Base-by-base conservation (phyloP, 2,329 filamentous ascomycete species). In the Fonsecaea nubica region DNA sequence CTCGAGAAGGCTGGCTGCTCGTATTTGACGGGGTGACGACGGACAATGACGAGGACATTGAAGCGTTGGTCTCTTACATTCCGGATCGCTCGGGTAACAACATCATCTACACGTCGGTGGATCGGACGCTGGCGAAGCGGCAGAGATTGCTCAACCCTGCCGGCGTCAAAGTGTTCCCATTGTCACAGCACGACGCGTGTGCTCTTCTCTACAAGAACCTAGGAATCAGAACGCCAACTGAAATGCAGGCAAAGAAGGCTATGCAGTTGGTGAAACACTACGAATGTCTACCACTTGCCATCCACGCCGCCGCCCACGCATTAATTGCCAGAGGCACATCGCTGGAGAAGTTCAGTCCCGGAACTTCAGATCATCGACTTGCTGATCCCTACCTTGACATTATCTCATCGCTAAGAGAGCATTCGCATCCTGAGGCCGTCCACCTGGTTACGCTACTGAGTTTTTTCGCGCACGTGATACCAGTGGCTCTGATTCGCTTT, bases 91-190 rank as follows among this genome's bases (percentile, higher is more conserved):
- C 80, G 66, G 83, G 86, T 63, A 89, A 87, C 13, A 87, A 86
- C 71, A 83, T 91, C 56, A 89, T 92, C 32, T 90, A 89, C 72
- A 91, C 89, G 0, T 90, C 88, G 0, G 85, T 89, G 0, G 87
- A 90, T 70, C 82, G 82, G 45, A 86, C 85, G n/a, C 69, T 84
- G 54, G 76, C 78, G 56, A 79, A 87, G 83, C 75, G 85, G 81
- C 75, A 85, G 82, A 75, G 84, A 79, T 65, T 90, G 80, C 77
- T 87, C 83, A 81, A 89, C 82, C 77, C 89, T 78, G 68, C 83
- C 81, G 76, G 80, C 81, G 82, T 91, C 58, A 82, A 82, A 54
- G 80, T 91, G 4, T 83, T 82, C 21, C 77, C 83, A 1, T 78
- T 91, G 7, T 81, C 82, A 1, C 80, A 84, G 1, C 77, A 83